Base-by-base conservation (phyloP, 306 rosid species). In the Vigna nakashimae region DNA sequence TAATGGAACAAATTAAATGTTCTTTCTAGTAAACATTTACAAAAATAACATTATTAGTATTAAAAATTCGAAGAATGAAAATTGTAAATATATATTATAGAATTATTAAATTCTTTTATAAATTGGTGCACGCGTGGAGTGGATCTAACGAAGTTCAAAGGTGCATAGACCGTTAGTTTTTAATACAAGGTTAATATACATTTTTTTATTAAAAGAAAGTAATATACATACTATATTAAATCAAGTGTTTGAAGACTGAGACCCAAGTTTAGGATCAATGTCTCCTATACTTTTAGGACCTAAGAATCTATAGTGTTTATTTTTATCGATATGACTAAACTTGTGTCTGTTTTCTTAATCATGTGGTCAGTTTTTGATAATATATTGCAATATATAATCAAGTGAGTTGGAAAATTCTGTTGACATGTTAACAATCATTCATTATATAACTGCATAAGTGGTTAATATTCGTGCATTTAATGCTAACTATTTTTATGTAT, bases 141-240 rank as follows among this genome's bases (percentile, higher is more conserved):
- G 66, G 56, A 56, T 66, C 65, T 67, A 55, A 58, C 58, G 3
- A 67, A 38, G 68, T 42, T 67, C n/a, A 26, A 55, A 43, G 49
- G 40, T 42, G 22, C 64, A 57, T 46, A 34, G 48, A 73, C 2
- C 50, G 40, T 28, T 48, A 20, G 50, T 59, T 60, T 43, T 62
- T 62, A 59, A 59, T 45, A 50, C 32, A 17, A 64, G 22, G 40
- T 20, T 15, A 36, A 38, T 18, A 32, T 30, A 42, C 1, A 24
- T 63, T 42, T 36, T 36, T 40, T 2, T 0, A 40, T 40, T 40
- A 40, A 1, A 40, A 7, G 0, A 40, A 1, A 40, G 2, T 40
- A 38, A 40, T 40, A 40, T 40, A 40, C 11, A 40, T 8, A 8
- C 42, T 6, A 40, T 2, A 40, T 8, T 7, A 40, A 74, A 75